Percentiles rank a stretch among this genome's conserved stretches.
Conservation (phyloP, 306 rosid species). For the Malus domestica region ASM211411v1 NC_041789.1:21379501-21380000, state of each 20-base stretch:
- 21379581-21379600: conserved; percentile 2
- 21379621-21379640: conserved; percentile 65
- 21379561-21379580: not conserved
- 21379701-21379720: conserved; percentile 6
- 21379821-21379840: not conserved
- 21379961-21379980: conserved; percentile 99
- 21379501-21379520: conserved; percentile 1
- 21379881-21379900: not conserved
- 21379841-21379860: not conserved
- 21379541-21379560: conserved; percentile 5
- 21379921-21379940: not conserved
- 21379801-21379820: not conserved
- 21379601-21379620: conserved; percentile 76
- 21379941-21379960: conserved; percentile 21
- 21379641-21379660: conserved; percentile 96
- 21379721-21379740: not conserved
- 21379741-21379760: not conserved
- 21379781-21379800: not conserved
- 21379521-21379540: not conserved
- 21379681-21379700: conserved; percentile 71
- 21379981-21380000: conserved; percentile 95
- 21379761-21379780: not conserved
- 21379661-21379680: conserved; percentile 74
- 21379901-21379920: not conserved
- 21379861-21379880: not conserved